These are phyloP conservation scores for Flaveria ramosissima DNA, from an alignment of 129 eudicot genomes.

Conservation along the genomic window DNA sequence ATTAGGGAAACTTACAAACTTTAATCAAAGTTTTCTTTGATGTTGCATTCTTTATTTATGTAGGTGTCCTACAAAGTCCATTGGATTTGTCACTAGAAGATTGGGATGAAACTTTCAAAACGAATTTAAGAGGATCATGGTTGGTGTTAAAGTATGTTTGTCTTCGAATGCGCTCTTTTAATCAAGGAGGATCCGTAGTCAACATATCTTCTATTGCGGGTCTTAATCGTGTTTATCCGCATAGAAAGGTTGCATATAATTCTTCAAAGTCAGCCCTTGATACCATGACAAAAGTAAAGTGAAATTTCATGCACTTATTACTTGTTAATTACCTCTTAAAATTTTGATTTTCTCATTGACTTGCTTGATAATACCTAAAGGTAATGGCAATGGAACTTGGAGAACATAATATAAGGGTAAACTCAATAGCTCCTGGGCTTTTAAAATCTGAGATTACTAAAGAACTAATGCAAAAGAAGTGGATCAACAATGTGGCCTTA, in stretches of 20 bases:
- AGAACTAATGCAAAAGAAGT: constrained; percentile 43
- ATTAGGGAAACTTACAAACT: no score
- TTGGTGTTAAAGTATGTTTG: neutral
- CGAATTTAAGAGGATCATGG: neutral
- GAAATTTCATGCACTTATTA: no score
- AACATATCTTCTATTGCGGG: neutral
- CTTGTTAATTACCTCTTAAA: no score
- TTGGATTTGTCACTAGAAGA: neutral
- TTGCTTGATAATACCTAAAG: constrained; percentile 28
- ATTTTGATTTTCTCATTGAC: no score
- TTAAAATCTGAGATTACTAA: no score
- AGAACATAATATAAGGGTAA: constrained; percentile 59
- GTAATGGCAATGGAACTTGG: constrained; percentile 74
- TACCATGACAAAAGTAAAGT: neutral
- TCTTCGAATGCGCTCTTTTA: neutral
- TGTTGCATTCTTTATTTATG: neutral
- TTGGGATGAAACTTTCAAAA: neutral
- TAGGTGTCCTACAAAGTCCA: neutral
- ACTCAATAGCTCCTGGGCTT: constrained; percentile 65
- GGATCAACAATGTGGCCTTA: constrained; percentile 55
- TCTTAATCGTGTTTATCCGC: neutral
- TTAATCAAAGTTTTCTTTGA: no score
- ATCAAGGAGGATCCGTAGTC: neutral
- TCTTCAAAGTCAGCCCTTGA: neutral
- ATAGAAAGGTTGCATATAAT: neutral